A percentile compares a stretch with the other conserved stretches of the same genome.
Evolutionary conservation across 148 eudicot species (phyloP).

Genomic region (Vaccinium myrtillus): DNA sequence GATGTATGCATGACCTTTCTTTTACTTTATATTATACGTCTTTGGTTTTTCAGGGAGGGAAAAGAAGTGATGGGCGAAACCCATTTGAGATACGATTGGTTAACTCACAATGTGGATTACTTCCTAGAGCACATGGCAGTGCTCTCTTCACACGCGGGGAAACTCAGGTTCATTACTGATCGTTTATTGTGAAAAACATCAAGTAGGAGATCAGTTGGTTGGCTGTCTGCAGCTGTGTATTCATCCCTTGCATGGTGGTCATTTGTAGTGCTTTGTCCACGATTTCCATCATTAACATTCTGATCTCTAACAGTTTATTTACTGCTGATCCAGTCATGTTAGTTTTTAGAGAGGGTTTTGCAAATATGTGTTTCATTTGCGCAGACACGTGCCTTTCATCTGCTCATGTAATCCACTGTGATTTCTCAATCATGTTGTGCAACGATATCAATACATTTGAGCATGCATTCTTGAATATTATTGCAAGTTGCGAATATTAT

Average conservation of each 20-base stretch:
- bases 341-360: not conserved
- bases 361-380: not conserved
- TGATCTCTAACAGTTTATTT: not conserved
- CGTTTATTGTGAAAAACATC: not conserved
- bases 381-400: not conserved
- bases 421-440: not conserved
- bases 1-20: not conserved
- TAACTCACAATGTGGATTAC: slow-evolving; percentile 82
- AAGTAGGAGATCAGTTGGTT: not conserved
- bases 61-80: slow-evolving; percentile 96
- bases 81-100: slow-evolving; percentile 73
- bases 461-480: not conserved
- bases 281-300: not conserved
- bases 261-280: slow-evolving; percentile 4
- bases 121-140: slow-evolving; percentile 99
- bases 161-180: slow-evolving; percentile 72
- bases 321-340: not conserved
- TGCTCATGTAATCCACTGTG: not conserved
- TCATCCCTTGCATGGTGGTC: not conserved
- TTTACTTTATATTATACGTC: slow-evolving; percentile 10
- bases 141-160: slow-evolving; percentile 99
- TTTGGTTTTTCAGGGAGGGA: slow-evolving; percentile 62
- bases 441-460: not conserved
- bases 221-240: not conserved
- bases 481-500: not conserved